Conservation (phyloP, 306 rosid genomes). For the Cicer pinnatifidum region DNA sequence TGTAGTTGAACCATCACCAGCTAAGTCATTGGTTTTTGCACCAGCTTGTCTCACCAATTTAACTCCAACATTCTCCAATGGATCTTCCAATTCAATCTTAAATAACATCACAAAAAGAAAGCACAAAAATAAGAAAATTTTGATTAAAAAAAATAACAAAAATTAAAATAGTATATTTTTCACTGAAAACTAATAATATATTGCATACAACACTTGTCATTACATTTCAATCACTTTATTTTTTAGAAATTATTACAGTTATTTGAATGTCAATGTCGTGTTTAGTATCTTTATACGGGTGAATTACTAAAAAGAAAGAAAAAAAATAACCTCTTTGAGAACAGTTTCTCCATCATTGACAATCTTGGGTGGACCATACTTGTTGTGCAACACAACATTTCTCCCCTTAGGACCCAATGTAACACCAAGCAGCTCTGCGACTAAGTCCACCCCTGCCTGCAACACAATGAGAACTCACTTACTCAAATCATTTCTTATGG, state of each 20-base stretch:
- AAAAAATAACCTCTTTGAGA: conserved; percentile 65
- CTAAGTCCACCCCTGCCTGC: conserved; percentile 85
- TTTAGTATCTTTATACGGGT: neutral
- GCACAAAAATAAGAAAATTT: conserved; percentile 18
- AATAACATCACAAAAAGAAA: conserved; percentile 5
- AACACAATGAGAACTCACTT: conserved; percentile 36
- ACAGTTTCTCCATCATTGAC: conserved; percentile 96
- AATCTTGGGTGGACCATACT: conserved; percentile 93
- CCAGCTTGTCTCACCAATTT: conserved; percentile 98
- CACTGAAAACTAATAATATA: neutral
- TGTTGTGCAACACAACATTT: conserved; percentile 84
- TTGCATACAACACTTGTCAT: neutral
- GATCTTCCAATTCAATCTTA: conserved; percentile 91
- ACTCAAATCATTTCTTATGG: conserved; percentile 3
- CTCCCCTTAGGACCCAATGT: conserved; percentile 95
- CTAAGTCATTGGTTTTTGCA: conserved; percentile 88
- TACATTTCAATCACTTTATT: no score
- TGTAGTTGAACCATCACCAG: conserved; percentile 96
- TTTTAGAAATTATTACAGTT: no score
- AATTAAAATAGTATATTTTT: neutral
- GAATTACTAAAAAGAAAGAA: neutral
- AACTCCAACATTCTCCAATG: conserved; percentile 91
- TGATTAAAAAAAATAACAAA: neutral
- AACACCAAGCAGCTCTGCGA: conserved; percentile 86
- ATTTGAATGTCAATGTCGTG: no score